Percentiles rank a stretch among this genome's conserved stretches.
Conservation (phyloP, 768 basidiomycete species). For the Lentinula sp. region DNA sequence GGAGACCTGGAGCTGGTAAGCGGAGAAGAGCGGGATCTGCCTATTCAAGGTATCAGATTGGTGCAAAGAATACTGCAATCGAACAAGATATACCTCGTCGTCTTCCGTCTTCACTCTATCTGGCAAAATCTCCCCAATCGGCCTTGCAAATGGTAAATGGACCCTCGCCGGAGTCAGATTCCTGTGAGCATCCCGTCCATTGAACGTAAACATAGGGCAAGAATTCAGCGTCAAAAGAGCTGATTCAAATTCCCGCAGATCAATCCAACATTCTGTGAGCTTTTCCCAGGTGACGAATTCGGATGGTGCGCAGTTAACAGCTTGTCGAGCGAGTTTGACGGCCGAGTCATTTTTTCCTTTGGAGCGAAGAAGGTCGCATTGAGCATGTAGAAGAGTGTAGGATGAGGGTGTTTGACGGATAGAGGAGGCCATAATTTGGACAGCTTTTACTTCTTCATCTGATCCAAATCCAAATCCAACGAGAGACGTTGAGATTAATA, state of each 20-base stretch:
- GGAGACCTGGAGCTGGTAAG: slow-evolving; percentile 89
- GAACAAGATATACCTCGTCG: slow-evolving; percentile 53
- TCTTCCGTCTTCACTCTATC: slow-evolving; percentile 78
- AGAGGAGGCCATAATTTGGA: slow-evolving; percentile 85
- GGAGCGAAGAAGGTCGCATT: slow-evolving; percentile 87
- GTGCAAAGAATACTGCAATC: background rate
- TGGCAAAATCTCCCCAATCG: slow-evolving; percentile 87
- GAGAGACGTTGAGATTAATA: background rate
- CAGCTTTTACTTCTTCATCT: slow-evolving; percentile 99
- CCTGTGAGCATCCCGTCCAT: slow-evolving; percentile 90
- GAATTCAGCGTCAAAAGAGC: slow-evolving; percentile 93
- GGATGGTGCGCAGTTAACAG: slow-evolving; percentile 96
- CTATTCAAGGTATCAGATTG: slow-evolving; percentile 24
- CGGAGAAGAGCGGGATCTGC: slow-evolving; percentile 92
- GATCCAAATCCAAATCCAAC: background rate
- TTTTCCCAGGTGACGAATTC: slow-evolving; percentile 99
- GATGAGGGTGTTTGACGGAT: slow-evolving; percentile 85
- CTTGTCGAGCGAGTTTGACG: slow-evolving; percentile 84
- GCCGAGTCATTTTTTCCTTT: slow-evolving; percentile 89
- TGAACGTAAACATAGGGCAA: slow-evolving; percentile 99
- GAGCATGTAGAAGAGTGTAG: slow-evolving; percentile 89
- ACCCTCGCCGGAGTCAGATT: slow-evolving; percentile 73
- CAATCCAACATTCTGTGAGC: slow-evolving; percentile 91
- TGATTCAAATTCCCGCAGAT: slow-evolving; percentile 80
- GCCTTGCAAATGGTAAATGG: slow-evolving; percentile 80